Base-by-base conservation (phyloP, 805 yeast species). In the Hanseniaspora singularis region DNA sequence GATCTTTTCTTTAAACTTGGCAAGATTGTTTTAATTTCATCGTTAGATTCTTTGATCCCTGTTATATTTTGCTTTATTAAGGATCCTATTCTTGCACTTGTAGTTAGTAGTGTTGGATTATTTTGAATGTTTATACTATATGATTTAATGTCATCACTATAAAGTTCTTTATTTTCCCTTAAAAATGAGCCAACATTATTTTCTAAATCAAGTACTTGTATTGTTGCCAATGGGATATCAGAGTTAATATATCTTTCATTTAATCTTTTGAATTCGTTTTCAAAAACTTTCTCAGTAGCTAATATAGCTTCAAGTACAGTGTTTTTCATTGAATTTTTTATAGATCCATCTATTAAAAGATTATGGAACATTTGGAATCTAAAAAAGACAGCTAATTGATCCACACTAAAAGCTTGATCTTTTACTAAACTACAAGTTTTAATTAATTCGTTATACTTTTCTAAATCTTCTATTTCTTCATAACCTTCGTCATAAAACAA, bases 401-500 rank as follows among this genome's bases (percentile, higher is more conserved):
- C 48, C 34, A 37, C 12, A 24, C 16, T 24, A 24, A 44, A 44
- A 6, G 18, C 10, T n/a, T 44, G 39, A 22, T 44, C 24, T 30
- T 37, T 44, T 2, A 44, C 22, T 14, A 44, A 24, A 12, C 18
- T 24, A 5, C 41, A 37, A 20, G 36, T 24, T 24, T 24, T 31
- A 3, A 44, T 44, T 5, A n/a, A 22, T 19, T 37, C 34, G 9
- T 44, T 28, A 16, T 44, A 44, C 15, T 44, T 37, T 8, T 44
- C 38, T 44, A 64, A 54, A 49, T 65, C 64, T 4, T 67, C 58
- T 26, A 48, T 49, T 31, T 44, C 48, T 2, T 31, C n/a, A 32
- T 54, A 66, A 8, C 59, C 62, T 3, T 54, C 50, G 40, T 58
- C 63, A 40, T 61, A 66, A 46, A 66, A 66, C 9, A 65, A 53